phyloP scores from a whole-genome alignment of 2,329 filamentous ascomycete species.

The Sporothrix luriei region DNA sequence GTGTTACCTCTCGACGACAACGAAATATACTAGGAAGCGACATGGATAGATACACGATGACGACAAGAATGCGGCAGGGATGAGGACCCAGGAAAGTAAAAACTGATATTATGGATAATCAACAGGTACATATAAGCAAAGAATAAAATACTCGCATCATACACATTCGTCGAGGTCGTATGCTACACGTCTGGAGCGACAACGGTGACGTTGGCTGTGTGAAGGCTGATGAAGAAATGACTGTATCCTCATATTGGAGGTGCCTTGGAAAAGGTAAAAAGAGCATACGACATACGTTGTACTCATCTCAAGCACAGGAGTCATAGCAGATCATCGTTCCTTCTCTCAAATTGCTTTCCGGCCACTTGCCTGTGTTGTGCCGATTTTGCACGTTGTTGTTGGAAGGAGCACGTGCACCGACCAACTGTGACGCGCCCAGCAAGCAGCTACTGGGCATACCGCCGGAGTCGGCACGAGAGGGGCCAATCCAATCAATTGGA shows the following conservation, averaged over 20 bases:
- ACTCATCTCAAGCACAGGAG: too few species aligned
- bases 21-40: neutral
- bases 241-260: too few species aligned
- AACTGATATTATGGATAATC: conserved; percentile 8
- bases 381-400: neutral
- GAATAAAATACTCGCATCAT: neutral
- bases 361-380: neutral
- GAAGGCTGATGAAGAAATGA: too few species aligned
- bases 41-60: conserved; percentile 11
- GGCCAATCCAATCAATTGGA: conserved; percentile 13
- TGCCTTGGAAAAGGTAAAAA: too few species aligned
- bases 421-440: neutral
- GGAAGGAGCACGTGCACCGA: conserved; percentile 1
- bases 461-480: conserved; percentile 25
- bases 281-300: too few species aligned
- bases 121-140: conserved; percentile 4
- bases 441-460: neutral
- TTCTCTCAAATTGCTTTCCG: neutral
- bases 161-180: neutral
- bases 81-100: neutral
- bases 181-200: too few species aligned
- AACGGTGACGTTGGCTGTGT: too few species aligned
- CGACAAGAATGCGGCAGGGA: neutral
- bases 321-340: neutral
- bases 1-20: neutral